Evolutionary conservation across 257 asterid genomes (phyloP).

Genomic region (Apocynum venetum): DNA sequence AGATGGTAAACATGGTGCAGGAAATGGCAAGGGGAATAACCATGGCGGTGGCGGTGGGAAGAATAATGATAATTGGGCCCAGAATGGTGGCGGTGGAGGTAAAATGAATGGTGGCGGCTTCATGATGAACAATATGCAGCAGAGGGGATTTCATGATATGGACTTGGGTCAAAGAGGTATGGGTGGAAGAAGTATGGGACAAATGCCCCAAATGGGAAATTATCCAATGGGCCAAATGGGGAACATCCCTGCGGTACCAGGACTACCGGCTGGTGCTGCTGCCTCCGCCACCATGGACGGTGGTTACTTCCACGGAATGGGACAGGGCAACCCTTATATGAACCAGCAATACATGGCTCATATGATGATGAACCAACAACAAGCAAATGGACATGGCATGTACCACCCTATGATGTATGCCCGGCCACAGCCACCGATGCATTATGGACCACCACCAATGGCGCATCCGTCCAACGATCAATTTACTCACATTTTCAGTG

Average conservation of each 20-base stretch:
- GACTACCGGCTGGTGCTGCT: slow-evolving; percentile 35
- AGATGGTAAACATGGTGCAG: slow-evolving; percentile 30
- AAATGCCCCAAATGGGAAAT: slow-evolving; percentile 38
- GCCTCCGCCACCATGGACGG: slow-evolving; percentile 22
- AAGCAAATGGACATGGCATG: slow-evolving; percentile 26
- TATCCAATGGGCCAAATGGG: slow-evolving; percentile 43
- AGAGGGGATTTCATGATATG: slow-evolving; percentile 33
- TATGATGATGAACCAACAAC: neutral
- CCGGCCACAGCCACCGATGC: slow-evolving; percentile 35
- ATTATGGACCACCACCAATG: slow-evolving; percentile 41
- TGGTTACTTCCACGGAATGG: slow-evolving; percentile 39
- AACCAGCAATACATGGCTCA: slow-evolving; percentile 40
- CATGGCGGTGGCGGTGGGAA: slow-evolving; percentile 36
- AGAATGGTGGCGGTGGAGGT: slow-evolving; percentile 41
- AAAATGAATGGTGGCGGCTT: slow-evolving; percentile 30
- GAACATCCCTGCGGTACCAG: slow-evolving; percentile 38
- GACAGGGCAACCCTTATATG: slow-evolving; percentile 46
- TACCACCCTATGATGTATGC: slow-evolving; percentile 47
- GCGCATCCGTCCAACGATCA: slow-evolving; percentile 37
- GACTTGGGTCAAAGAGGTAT: slow-evolving; percentile 26
- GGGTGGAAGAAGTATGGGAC: slow-evolving; percentile 40
- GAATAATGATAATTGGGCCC: slow-evolving; percentile 29
- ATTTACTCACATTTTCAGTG: slow-evolving; percentile 60
- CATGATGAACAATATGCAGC: slow-evolving; percentile 31
- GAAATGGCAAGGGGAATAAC: slow-evolving; percentile 24